Evolutionary conservation across 345 rosid genomes (phyloP), one percentile per base, ranked within the genome.

Genomic region (Tarenaya hassleriana): DNA sequence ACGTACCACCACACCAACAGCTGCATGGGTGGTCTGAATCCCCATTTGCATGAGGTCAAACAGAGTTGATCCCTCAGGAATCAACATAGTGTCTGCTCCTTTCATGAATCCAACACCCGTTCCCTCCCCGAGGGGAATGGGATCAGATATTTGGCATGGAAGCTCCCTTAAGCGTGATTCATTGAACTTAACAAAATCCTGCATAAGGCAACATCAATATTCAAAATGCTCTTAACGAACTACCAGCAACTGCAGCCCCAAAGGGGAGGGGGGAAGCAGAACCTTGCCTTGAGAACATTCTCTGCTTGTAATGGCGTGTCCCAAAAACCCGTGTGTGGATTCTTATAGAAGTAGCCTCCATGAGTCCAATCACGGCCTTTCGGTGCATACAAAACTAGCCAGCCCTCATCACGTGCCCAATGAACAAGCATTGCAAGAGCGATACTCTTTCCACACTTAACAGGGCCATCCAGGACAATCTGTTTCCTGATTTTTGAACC

Each of bases 351-450:
- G 64, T 70, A 88, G 14, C 94, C 98, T 27, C 98, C 88, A 57
- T 80, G 98, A 58, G 96, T 76, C 95, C 98, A 92, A 42, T 83
- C 83, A 41, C 91, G 67, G 42, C 91, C 97, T 63, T 67, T 77
- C 3, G 95, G 97, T 32, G 73, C 91, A 83, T 92, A 92, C 9
- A 92, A 74, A 57, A 92, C 95, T 18, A 92, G 70, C 97, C 98
- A 88, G 41, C 97, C 98, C 66, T 92, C 88, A 7, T 88, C 82
- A 42, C 97, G 90, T 66, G 98, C 98, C 97, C 97, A 92, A 20
- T 81, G 84, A 56, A 92, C 98, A 70, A 85, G 91, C 98, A 88
- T 88, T 24, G 98, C 84, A 59, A 88, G 74, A 7, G 77, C 75
- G 69, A 81, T 88, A 67, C 95, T 88, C 86, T 88, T 88, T 60